phyloP scores from a whole-genome alignment of 495 filamentous ascomycete species.

The Apiosordaria backusii region DNA sequence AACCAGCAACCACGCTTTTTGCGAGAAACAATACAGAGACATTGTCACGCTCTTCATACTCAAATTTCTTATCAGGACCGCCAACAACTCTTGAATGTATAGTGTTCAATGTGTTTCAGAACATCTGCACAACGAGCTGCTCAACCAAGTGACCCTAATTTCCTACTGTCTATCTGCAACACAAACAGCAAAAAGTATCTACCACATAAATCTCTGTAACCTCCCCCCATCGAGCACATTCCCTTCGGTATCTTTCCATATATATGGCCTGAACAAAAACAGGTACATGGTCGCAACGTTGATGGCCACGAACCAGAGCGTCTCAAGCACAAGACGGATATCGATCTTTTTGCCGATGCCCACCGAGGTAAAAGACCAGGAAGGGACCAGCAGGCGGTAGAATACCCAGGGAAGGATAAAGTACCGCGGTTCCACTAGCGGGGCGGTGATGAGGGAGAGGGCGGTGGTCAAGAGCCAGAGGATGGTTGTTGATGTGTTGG shows the following conservation, averaged over 20 bases:
- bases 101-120: no score
- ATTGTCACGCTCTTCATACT: background rate
- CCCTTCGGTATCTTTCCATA: conserved; percentile 56
- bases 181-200: background rate
- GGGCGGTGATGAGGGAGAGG: conserved; percentile 78
- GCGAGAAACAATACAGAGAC: background rate
- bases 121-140: no score
- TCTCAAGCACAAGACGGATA: conserved; percentile 64
- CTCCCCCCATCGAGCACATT: conserved; percentile 64
- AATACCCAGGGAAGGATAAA: conserved; percentile 94
- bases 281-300: conserved; percentile 74
- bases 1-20: no score
- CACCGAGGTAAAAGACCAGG: conserved; percentile 18
- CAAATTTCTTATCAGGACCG: no score
- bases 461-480: conserved; percentile 70
- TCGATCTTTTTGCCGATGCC: conserved; percentile 14
- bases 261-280: conserved; percentile 75
- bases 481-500: conserved; percentile 42
- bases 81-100: no score
- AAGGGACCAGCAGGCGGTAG: conserved; percentile 78
- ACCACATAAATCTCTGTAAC: conserved; percentile 92
- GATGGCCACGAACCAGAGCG: conserved; percentile 69
- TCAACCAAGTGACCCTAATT: background rate
- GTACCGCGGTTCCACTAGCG: conserved; percentile 91
- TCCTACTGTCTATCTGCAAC: background rate